A percentile compares a stretch with the other conserved stretches of the same genome.
phyloP scores from a whole-genome alignment of 83 land plant species.

The Picea abies region DNA sequence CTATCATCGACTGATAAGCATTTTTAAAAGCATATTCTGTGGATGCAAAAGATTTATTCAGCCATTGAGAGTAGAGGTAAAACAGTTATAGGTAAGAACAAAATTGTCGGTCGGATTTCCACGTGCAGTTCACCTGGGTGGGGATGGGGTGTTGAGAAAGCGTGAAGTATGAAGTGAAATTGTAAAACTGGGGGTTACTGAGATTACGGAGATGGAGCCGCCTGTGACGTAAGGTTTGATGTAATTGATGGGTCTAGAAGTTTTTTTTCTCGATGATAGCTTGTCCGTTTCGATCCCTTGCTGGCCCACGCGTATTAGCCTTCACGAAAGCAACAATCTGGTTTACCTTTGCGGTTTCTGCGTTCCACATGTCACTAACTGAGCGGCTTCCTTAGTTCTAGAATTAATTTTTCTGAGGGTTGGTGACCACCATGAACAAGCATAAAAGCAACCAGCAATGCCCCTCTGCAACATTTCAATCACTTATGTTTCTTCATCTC shows the following conservation, averaged over 20 bases:
- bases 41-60: too few relatives aligned
- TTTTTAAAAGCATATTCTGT: too few relatives aligned
- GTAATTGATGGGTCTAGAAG: neutral
- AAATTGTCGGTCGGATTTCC: slow-evolving; percentile 7
- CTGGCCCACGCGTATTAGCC: slow-evolving; percentile 20
- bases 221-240: slow-evolving; percentile 1
- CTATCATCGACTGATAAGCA: too few relatives aligned
- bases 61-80: too few relatives aligned
- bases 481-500: neutral
- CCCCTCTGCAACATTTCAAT: slow-evolving; percentile 18
- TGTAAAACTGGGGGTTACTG: neutral
- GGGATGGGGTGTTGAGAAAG: too few relatives aligned
- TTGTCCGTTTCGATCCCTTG: slow-evolving; percentile 11
- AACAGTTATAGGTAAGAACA: neutral
- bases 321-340: slow-evolving; percentile 18
- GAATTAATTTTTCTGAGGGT: neutral
- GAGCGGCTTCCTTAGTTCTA: neutral
- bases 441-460: slow-evolving; percentile 10
- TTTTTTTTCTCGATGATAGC: neutral
- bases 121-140: neutral
- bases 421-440: neutral
- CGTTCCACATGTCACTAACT: slow-evolving; percentile 7
- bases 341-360: slow-evolving; percentile 10
- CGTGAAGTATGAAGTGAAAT: neutral
- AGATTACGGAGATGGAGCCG: slow-evolving; percentile 3